Base-by-base conservation (phyloP, 176 grass and related monocot species). In the Ampelocalamus luodianensis region DNA sequence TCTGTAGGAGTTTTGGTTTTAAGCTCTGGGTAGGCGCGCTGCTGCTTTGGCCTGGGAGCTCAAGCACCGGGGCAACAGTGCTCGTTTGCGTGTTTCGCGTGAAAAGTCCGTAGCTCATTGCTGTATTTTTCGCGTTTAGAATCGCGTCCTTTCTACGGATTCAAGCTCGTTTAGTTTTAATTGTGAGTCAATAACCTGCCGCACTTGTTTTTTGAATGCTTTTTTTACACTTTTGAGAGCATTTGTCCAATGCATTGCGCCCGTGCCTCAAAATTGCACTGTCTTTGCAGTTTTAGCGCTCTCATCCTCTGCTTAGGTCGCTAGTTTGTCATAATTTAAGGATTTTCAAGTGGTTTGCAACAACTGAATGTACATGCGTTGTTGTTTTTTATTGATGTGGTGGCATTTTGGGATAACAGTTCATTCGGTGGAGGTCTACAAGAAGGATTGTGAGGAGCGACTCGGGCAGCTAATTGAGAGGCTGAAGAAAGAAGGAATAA, bases 401-500 rank as follows among this genome's bases (percentile, higher is more conserved):
- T 68, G n/a, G 8, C 38, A 18, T 75, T 74, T 34, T 61, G 22
- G 15, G 59, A 42, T 56, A 32, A 63, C 48, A 90, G 74, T 74
- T 73, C 79, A 72, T 67, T 34, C 74, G 1, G 1, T 0, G 1
- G 65, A 55, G 42, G 58, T 53, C 53, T 10, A 75, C 40, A 79
- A 11, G 32, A 60, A 65, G 36, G 63, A 23, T 27, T 69, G 51
- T 45, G 85, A 80, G 51, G 48, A 81, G 60, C 83, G 89, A 3
- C 48, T 89, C 7, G 18, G 54, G 32, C 5, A 56, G 78, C 66
- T 98, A 66, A 80, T 77, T 72, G 26, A 72, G 22, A 93, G 75
- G 75, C 48, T 94, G 76, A 68, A 82, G 20, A 85, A 83, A 32
- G 37, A 87, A 74, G 96, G 93, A 38, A 95, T 98, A 45, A 39